Conservation (phyloP, 768 basidiomycete genomes). For the Dioszegia hungarica region DNA sequence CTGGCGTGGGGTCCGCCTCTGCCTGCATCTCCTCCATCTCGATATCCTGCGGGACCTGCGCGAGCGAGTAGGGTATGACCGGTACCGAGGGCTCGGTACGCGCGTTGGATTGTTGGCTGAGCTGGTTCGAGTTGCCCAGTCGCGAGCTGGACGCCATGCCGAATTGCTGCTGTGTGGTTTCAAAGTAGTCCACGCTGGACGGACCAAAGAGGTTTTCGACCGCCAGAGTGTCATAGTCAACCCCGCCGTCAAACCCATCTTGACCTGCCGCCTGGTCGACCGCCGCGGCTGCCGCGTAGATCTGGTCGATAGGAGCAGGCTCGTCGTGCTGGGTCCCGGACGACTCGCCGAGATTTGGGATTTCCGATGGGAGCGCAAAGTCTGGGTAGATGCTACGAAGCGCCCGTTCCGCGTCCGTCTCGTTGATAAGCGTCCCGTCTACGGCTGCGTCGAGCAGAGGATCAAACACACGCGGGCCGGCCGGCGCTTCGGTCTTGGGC, state of each 20-base stretch:
- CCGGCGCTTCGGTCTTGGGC: constrained; percentile 1
- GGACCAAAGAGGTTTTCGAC: neutral
- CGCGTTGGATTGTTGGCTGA: neutral
- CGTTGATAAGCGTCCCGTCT: neutral
- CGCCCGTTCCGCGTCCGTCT: constrained; percentile 5
- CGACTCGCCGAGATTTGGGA: neutral
- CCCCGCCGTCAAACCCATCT: neutral
- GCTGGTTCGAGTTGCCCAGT: neutral
- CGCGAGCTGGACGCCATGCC: no score
- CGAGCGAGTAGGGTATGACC: neutral
- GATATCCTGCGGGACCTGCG: neutral
- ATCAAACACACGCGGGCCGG: neutral
- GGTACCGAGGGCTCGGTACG: neutral
- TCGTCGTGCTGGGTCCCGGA: neutral
- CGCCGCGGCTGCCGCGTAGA: no score
- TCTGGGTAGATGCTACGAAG: constrained; percentile 3
- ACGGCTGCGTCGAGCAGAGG: neutral
- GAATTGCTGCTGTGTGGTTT: neutral
- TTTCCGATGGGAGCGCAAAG: neutral
- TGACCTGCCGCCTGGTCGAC: no score
- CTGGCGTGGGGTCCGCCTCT: neutral
- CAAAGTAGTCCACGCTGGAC: constrained; percentile 1
- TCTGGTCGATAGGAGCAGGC: neutral
- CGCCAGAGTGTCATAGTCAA: constrained; percentile 1
- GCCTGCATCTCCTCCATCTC: neutral